A percentile compares a stretch with the other conserved stretches of the same genome.
Conservation (phyloP, 106 monocot species). For the Dendrobium nobile region DNA sequence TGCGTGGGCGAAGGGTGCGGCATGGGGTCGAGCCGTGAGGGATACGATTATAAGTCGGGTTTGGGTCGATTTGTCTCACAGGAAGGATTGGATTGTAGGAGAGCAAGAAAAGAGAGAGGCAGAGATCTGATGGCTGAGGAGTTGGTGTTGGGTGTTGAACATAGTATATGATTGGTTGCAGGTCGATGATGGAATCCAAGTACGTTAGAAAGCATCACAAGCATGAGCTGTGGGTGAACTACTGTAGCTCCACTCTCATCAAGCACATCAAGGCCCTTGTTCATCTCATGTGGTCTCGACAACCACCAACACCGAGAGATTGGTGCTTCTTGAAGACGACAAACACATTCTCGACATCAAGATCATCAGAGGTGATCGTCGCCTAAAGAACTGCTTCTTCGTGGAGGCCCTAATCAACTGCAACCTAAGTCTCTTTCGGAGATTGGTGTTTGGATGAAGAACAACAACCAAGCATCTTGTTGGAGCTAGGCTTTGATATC, state of each 20-base stretch:
- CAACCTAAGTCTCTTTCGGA: slow-evolving; percentile 6
- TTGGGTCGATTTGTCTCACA: too few relatives aligned
- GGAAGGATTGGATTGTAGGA: neutral
- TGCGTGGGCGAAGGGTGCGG: too few relatives aligned
- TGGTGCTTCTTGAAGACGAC: slow-evolving; percentile 39
- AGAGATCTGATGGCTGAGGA: neutral
- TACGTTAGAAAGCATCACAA: slow-evolving; percentile 29
- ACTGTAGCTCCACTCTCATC: slow-evolving; percentile 44
- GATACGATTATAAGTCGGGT: too few relatives aligned
- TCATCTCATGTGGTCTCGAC: slow-evolving; percentile 48
- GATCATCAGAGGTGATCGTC: slow-evolving; percentile 36
- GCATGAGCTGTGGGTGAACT: slow-evolving; percentile 27
- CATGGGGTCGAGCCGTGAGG: too few relatives aligned
- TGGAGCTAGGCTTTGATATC: too few relatives aligned
- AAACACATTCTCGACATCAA: slow-evolving; percentile 35
- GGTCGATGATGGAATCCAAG: slow-evolving; percentile 25
- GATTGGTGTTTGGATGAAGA: neutral
- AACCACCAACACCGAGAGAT: slow-evolving; percentile 38
- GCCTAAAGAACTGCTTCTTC: slow-evolving; percentile 14
- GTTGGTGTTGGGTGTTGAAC: neutral
- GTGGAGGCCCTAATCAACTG: slow-evolving; percentile 1
- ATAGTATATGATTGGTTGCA: neutral
- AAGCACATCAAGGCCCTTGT: slow-evolving; percentile 45
- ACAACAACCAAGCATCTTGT: too few relatives aligned
- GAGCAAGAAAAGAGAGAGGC: neutral